Base-by-base conservation (phyloP, 2,329 filamentous ascomycete species). In the Pleomassaria siparia region DNA sequence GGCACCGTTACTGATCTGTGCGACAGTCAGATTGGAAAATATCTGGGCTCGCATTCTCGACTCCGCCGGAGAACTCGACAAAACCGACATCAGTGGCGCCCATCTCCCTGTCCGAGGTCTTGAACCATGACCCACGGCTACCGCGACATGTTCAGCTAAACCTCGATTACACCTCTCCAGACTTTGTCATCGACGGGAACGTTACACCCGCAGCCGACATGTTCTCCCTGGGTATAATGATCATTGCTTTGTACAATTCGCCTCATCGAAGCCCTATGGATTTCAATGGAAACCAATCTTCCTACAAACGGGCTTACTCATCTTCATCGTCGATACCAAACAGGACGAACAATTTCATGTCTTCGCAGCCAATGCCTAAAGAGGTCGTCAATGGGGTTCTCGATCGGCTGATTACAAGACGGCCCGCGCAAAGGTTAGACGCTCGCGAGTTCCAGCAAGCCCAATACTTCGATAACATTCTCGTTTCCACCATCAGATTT, bases 401-500 rank as follows among this genome's bases (percentile, higher is more conserved):
- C 3, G 91, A 94, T 2, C 81, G 87, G 21, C 80, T 99, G 36
- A 91, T 99, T 47, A 94, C 92, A 0, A 81, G 94, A 53, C 80
- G 91, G 46, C 90, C 94, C 2, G 90, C 91, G 2, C 89, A 95
- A 66, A 83, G 94, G 36, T 82, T 97, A 75, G 91, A 85, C 21
- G 91, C 92, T 4, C 84, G 83, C 44, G 92, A 96, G 60, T 97
- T 99, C 59, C 94, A 99, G 66, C 84, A 96, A 69, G 95, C 91
- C 63, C 86, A 89, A 56, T 99, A 95, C 67, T 99, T 99, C 67
- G 91, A 99, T 72, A 99, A 97, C 63, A 89, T 97, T 37, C 78
- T 99, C 4, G 90, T 99, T 18, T 96, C 91, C 0, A 96, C 94
- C 0, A 96, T 99, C 53, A 88, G 94, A 11, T 99, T 99, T 64